These are phyloP conservation scores for Sparassis latifolia DNA, from an alignment of 1,284 basidiomycete species.

Conservation along the genomic window DNA sequence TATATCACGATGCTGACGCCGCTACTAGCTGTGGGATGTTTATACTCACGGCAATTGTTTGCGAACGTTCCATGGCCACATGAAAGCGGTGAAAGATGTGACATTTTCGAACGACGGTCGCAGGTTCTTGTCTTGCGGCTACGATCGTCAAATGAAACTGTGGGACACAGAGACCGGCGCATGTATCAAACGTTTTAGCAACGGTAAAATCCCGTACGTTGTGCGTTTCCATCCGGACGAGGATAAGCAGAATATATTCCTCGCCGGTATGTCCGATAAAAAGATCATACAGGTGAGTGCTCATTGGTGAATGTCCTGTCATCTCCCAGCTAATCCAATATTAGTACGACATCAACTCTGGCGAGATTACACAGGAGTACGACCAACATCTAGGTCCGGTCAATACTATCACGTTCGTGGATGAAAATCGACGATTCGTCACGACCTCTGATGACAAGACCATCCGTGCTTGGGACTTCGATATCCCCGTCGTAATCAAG, in stretches of 20 bases:
- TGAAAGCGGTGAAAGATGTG: slow-evolving; percentile 94
- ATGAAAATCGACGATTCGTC: slow-evolving; percentile 94
- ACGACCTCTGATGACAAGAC: slow-evolving; percentile 99
- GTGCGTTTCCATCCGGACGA: slow-evolving; percentile 93
- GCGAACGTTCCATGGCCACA: slow-evolving; percentile 95
- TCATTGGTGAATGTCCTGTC: background rate
- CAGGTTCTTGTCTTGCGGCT: slow-evolving; percentile 88
- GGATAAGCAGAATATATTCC: slow-evolving; percentile 94
- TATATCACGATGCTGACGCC: slow-evolving; percentile 4
- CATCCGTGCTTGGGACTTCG: slow-evolving; percentile 97
- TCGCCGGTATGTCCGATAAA: slow-evolving; percentile 99
- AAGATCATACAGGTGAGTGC: slow-evolving; percentile 88
- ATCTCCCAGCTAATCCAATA: background rate
- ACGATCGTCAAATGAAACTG: slow-evolving; percentile 95
- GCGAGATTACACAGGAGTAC: slow-evolving; percentile 96
- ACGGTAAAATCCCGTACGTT: slow-evolving; percentile 95
- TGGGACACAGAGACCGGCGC: slow-evolving; percentile 99
- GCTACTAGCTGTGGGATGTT: slow-evolving; percentile 87
- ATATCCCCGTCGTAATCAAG: slow-evolving; percentile 98
- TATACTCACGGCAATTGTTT: slow-evolving; percentile 96
- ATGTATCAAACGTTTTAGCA: slow-evolving; percentile 92
- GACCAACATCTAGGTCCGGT: slow-evolving; percentile 98
- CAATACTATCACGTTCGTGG: slow-evolving; percentile 97
- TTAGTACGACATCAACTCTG: slow-evolving; percentile 90
- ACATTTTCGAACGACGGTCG: slow-evolving; percentile 91